A percentile compares a stretch with the other conserved stretches of the same genome.
Evolutionary conservation across 106 monocot species (phyloP).

Genomic region (Dendrobium catenatum): DNA sequence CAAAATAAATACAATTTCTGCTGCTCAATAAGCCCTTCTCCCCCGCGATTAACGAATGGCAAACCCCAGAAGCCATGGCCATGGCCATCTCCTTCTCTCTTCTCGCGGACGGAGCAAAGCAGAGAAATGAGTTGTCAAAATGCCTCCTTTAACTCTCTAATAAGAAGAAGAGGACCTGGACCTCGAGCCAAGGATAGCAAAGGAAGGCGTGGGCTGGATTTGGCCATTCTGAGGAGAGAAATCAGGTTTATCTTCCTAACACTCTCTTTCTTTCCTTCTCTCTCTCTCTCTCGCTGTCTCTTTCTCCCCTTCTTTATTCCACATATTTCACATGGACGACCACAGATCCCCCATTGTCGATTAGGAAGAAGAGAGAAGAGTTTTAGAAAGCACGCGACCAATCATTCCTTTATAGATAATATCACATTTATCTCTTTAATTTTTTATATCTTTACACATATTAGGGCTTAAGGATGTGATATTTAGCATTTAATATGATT

Average conservation of each 20-base stretch:
- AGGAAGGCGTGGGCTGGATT: background rate
- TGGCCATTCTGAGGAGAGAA: slow-evolving; percentile 1
- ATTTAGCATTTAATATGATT: too few relatives aligned
- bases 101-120: background rate
- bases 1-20: background rate
- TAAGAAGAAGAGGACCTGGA: background rate
- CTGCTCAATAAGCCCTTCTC: background rate
- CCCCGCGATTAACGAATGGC: background rate
- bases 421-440: background rate
- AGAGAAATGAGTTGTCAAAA: background rate
- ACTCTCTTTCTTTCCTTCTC: background rate
- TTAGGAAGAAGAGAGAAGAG: background rate
- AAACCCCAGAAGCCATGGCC: slow-evolving; percentile 3
- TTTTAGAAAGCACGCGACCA: background rate
- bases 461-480: too few relatives aligned
- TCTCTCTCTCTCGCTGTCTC: background rate
- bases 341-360: background rate
- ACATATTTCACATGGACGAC: background rate
- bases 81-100: background rate
- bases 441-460: too few relatives aligned
- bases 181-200: background rate
- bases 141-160: background rate
- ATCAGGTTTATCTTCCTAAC: background rate
- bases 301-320: background rate
- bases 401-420: background rate